These are phyloP conservation scores for Aspergillus felis DNA, from an alignment of 2,329 filamentous ascomycete genomes.

Conservation along the genomic window DNA sequence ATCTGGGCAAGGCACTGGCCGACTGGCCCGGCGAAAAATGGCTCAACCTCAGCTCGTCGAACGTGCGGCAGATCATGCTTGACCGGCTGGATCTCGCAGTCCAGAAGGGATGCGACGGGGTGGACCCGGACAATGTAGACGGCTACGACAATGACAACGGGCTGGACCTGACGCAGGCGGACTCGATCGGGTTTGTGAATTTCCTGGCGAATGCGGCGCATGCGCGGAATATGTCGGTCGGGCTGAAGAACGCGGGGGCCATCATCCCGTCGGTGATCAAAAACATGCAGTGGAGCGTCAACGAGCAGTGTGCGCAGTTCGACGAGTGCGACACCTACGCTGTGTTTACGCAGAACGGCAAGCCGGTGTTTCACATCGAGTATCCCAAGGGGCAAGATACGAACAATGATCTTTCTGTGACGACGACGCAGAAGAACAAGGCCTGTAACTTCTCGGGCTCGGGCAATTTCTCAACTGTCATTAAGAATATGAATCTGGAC, in stretches of 20 bases:
- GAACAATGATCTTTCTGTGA: conserved; percentile 31
- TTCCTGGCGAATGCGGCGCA: conserved; percentile 57
- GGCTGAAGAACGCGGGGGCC: conserved; percentile 64
- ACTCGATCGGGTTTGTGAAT: conserved; percentile 57
- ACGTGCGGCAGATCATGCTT: conserved; percentile 63
- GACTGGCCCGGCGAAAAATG: conserved; percentile 67
- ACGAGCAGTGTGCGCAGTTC: conserved; percentile 64
- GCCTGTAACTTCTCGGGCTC: conserved; percentile 49
- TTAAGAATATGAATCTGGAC: conserved; percentile 63
- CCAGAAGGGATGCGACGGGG: conserved; percentile 62
- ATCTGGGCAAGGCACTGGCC: conserved; percentile 56
- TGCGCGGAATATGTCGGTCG: conserved; percentile 55
- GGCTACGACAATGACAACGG: conserved; percentile 63
- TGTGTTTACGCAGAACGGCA: conserved; percentile 56
- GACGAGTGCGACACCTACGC: conserved; percentile 57
- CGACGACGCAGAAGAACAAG: conserved; percentile 27
- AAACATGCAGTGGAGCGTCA: conserved; percentile 62
- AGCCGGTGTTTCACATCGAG: conserved; percentile 71
- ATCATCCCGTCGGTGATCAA: conserved; percentile 53
- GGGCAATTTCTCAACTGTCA: conserved; percentile 57
- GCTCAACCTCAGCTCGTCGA: conserved; percentile 56
- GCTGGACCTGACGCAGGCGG: conserved; percentile 53
- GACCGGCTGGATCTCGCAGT: conserved; percentile 56
- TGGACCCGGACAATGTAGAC: conserved; percentile 70
- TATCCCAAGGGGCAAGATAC: conserved; percentile 53